Percentiles rank a stretch among this genome's conserved stretches.
Evolutionary conservation across 768 basidiomycete genomes (phyloP).

Genomic region (Pseudohyphozyma bogoriensis): DNA sequence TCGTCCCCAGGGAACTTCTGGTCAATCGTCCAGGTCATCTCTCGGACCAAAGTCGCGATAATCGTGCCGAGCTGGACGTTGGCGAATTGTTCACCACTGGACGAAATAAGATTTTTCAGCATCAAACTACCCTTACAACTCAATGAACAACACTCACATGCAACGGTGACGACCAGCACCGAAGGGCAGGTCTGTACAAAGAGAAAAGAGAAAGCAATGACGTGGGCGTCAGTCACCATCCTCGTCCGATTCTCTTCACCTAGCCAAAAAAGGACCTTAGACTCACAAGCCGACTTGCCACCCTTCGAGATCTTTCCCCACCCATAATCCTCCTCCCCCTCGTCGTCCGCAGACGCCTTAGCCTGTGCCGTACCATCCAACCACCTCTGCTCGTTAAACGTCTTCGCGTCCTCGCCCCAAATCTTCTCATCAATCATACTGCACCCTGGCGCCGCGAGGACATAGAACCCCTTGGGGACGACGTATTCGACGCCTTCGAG

Average conservation of each 20-base stretch:
- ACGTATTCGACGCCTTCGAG: conserved; percentile 57
- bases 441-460: conserved; percentile 78
- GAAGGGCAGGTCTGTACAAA: not conserved
- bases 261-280: too few relatives aligned
- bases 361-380: conserved; percentile 73
- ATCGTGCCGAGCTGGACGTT: conserved; percentile 85
- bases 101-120: not conserved
- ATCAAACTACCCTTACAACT: not conserved
- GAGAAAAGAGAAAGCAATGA: too few relatives aligned
- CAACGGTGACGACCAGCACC: not conserved
- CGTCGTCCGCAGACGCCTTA: conserved; percentile 62
- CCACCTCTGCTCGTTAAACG: conserved; percentile 80
- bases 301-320: conserved; percentile 69
- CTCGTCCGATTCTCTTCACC: too few relatives aligned
- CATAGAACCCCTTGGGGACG: conserved; percentile 79
- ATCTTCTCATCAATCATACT: conserved; percentile 74
- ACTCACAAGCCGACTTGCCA: conserved; percentile 30
- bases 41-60: conserved; percentile 64
- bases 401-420: conserved; percentile 56
- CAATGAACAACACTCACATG: not conserved
- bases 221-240: too few relatives aligned
- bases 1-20: conserved; percentile 65
- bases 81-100: conserved; percentile 70
- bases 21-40: conserved; percentile 62
- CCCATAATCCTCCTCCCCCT: conserved; percentile 76